A percentile compares a stretch with the other conserved stretches of the same genome.
These are phyloP conservation scores for Verruconis gallopava DNA, from an alignment of 2,329 filamentous ascomycete species.

Conservation along the genomic window DNA sequence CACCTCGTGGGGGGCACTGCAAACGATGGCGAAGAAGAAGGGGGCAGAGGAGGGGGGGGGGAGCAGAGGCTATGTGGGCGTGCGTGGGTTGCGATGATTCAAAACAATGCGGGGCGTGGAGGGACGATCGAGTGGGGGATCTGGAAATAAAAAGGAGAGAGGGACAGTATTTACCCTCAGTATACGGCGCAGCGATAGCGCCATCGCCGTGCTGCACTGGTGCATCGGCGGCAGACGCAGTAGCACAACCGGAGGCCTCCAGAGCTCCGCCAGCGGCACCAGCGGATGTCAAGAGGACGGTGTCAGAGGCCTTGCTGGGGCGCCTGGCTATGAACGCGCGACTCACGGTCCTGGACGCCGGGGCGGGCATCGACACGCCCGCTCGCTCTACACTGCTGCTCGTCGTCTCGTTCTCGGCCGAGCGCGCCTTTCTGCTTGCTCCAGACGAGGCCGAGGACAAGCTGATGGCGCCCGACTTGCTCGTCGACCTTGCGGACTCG, in stretches of 20 bases:
- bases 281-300: not conserved
- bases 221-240: slow-evolving; percentile 11
- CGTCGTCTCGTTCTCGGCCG: slow-evolving; percentile 47
- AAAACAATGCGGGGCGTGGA: not conserved
- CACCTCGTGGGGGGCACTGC: slow-evolving; percentile 26
- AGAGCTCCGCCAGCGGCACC: no score
- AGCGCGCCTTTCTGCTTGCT: slow-evolving; percentile 40
- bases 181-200: no score
- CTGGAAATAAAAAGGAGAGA: no score
- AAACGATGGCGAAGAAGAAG: slow-evolving; percentile 36
- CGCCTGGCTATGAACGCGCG: slow-evolving; percentile 30
- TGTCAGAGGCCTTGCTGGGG: slow-evolving; percentile 26
- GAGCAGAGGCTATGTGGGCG: no score
- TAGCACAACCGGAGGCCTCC: not conserved
- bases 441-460: slow-evolving; percentile 35
- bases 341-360: slow-evolving; percentile 30
- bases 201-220: no score
- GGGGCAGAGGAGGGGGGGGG: slow-evolving; percentile 15
- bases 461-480: slow-evolving; percentile 21
- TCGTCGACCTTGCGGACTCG: slow-evolving; percentile 26
- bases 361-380: slow-evolving; percentile 52
- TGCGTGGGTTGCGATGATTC: no score
- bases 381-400: slow-evolving; percentile 45
- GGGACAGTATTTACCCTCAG: no score
- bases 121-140: slow-evolving; percentile 25